Evolutionary conservation across 345 rosid genomes (phyloP), one percentile per base, ranked within the genome.

Genomic region (Syzygium jambos): DNA sequence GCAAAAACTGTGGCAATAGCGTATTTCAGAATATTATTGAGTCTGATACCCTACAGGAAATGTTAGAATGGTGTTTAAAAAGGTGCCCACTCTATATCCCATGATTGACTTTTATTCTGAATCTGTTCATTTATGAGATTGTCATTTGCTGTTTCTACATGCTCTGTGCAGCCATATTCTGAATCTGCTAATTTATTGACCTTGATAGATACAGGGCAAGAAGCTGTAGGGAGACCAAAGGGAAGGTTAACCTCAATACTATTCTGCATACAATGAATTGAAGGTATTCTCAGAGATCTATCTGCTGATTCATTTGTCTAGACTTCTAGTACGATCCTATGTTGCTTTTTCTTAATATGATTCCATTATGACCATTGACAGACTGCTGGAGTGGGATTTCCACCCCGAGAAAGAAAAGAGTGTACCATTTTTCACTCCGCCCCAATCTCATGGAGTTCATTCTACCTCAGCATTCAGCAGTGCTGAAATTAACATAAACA

Each of bases 351-450:
- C 80, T 73, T 73, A 10, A 73, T 73, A 30, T 55, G 38, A 51
- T 54, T 87, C 89, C 77, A 87, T 13, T 52, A 55, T 84, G 85
- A 84, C 59, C 49, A 73, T 84, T 63, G 6, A 57, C 89, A 96
- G 99, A 88, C 95, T 90, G 93, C 94, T 85, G 98, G 99, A 86
- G 90, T 98, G 89, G 95, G 95, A 85, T 98, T 96, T 87, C 99
- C 99, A 17, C 99, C 98, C 46, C 94, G 95, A 86, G 94, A 38
- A 87, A 55, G 98, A 95, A 92, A 92, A 93, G 89, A 91, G 92
- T 86, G 98, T 95, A 21, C 96, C 99, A 16, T 91, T 96, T 86
- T 96, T 98, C 90, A 98, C 99, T 88, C 98, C 99, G 84, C 98
- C 99, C 57, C 97, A 94, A 90, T 92, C 98, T 78, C 98, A 95